Conservation (phyloP, 495 filamentous ascomycete species). For the Tetracladium setigerum region DNA sequence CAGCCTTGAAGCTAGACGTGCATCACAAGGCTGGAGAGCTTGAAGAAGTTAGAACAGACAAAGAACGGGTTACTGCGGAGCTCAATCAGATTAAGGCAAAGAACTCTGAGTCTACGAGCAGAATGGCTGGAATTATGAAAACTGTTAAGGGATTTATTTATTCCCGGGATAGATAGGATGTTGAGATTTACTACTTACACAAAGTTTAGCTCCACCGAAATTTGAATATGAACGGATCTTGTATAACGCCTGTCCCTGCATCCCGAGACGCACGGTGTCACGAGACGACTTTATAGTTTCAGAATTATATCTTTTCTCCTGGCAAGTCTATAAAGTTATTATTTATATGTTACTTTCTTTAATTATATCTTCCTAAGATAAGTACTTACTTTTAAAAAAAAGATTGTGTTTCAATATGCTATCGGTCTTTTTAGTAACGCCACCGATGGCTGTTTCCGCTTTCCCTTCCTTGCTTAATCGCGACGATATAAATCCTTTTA, state of each 20-base stretch:
- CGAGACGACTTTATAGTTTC: background rate
- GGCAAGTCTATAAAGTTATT: conserved; percentile 5
- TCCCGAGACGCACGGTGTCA: too few relatives aligned
- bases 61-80: background rate
- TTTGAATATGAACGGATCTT: too few relatives aligned
- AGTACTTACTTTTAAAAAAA: conserved; percentile 3
- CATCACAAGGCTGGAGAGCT: background rate
- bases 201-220: too few relatives aligned
- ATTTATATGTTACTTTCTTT: conserved; percentile 7
- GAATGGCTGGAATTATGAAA: background rate
- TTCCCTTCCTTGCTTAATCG: conserved; percentile 2
- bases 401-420: background rate
- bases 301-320: background rate
- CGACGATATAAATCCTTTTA: conserved; percentile 6
- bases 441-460: conserved; percentile 4
- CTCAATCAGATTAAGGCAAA: background rate
- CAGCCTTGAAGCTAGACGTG: background rate
- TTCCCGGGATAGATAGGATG: too few relatives aligned
- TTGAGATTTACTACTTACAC: too few relatives aligned
- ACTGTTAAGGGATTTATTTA: background rate
- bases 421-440: too few relatives aligned
- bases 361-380: conserved; percentile 2
- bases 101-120: background rate
- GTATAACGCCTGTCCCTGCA: too few relatives aligned
- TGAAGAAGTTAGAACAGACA: background rate